Percentiles rank a stretch among this genome's conserved stretches.
Conservation (phyloP, 371 early-diverging fungal genomes). For the Neoconidiobolus thromboides region DNA sequence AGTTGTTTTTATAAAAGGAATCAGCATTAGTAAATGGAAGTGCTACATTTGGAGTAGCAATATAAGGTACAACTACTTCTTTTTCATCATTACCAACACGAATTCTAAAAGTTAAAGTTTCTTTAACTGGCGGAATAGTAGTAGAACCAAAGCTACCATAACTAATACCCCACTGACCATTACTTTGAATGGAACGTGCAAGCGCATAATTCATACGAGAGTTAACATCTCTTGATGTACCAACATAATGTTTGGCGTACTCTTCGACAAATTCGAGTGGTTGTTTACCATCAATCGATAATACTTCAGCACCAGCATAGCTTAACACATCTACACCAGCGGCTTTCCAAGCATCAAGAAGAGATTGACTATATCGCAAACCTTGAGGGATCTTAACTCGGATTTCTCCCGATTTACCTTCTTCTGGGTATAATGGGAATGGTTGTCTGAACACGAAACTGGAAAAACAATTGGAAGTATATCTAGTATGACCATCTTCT, state of each 20-base stretch:
- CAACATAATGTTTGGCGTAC: not conserved
- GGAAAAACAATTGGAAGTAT: not conserved
- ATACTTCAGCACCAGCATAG: not conserved
- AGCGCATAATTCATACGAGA: not conserved
- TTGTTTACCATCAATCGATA: not conserved
- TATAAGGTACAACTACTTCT: not conserved
- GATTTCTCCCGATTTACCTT: not conserved
- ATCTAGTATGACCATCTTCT: conserved; percentile 3
- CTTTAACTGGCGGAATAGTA: not conserved
- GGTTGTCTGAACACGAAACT: conserved; percentile 2
- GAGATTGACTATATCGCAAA: not conserved
- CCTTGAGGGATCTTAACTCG: not conserved
- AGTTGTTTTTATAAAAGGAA: not conserved
- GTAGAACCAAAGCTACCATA: conserved; percentile 3
- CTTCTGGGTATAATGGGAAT: not conserved
- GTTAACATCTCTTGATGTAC: conserved; percentile 1
- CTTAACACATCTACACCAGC: not conserved
- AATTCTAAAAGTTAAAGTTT: not conserved
- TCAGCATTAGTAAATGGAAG: not conserved
- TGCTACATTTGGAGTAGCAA: not conserved
- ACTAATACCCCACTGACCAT: not conserved
- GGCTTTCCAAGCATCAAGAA: not conserved
- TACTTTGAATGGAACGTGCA: not conserved
- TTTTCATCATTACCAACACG: not conserved
- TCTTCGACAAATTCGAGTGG: not conserved